Evolutionary conservation across 345 rosid genomes (phyloP), one percentile per base, ranked within the genome.

Genomic region (Salix viminalis): DNA sequence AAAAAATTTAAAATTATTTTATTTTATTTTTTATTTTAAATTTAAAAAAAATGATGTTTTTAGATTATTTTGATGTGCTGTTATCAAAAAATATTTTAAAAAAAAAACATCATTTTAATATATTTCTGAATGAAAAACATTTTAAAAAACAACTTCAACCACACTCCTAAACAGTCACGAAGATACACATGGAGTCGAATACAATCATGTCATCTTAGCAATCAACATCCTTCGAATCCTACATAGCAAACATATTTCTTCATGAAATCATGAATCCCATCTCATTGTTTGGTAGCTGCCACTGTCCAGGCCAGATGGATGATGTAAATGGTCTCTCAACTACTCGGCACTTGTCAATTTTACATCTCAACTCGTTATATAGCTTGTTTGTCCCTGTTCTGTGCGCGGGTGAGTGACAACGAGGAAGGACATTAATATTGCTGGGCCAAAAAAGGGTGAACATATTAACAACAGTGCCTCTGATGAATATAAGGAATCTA

Each of bases 381-480:
- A n/a, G 7, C 37, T 13, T 66, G 10, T 26, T 16, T 23, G 30
- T 30, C 23, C 5, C 14, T 61, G 32, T 60, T 60, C 10, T 62
- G 24, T 23, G 28, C 28, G 28, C 28, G 28, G 28, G 23, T 58
- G 52, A 11, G 66, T 60, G 61, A 42, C 28, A 11, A 65, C 3
- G 56, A 54, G 69, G 73, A 70, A 65, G 28, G 28, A 28, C 28
- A 72, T 75, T 3, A 14, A 64, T 7, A 26, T 14, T 19, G 16
- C 70, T 26, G 28, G 67, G 69, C 70, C 54, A 78, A 67, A 77
- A 56, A 37, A 26, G 65, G 60, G 69, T 78, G 67, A 71, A 77
- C 66, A 52, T 74, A 16, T 77, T 78, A 68, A 69, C 58, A 50
- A 48, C 69, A 83, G 60, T 79, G 75, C 83, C 79, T 85, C 85